A percentile compares a stretch with the other conserved stretches of the same genome.
These are phyloP conservation scores for Aspergillus wentii DNA, from an alignment of 495 filamentous ascomycete genomes.

Conservation along the genomic window DNA sequence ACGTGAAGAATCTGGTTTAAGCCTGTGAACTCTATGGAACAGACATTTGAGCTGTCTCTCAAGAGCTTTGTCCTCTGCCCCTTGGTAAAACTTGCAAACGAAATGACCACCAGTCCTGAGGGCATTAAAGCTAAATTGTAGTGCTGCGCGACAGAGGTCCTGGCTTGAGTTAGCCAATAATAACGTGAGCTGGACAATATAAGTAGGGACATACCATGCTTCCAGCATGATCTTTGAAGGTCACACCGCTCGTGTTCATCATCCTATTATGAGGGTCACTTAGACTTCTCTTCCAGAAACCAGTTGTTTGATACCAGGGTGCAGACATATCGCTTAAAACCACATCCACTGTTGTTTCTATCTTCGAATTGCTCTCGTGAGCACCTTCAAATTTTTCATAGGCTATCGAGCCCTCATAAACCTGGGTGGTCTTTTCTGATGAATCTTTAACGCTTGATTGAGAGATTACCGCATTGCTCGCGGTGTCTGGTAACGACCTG, in stretches of 20 bases:
- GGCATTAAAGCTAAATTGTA: conserved; percentile 77
- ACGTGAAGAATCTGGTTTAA: conserved; percentile 88
- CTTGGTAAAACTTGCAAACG: conserved; percentile 97
- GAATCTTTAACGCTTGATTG: conserved; percentile 9
- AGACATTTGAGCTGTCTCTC: conserved; percentile 66
- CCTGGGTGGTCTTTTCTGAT: too few relatives aligned
- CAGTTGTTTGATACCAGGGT: conserved; percentile 79
- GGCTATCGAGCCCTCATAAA: too few relatives aligned
- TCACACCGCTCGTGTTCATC: conserved; percentile 95
- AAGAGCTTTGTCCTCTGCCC: conserved; percentile 72
- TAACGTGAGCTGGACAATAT: too few relatives aligned
- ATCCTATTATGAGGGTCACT: conserved; percentile 93
- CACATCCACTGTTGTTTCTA: conserved; percentile 72
- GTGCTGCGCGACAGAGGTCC: conserved; percentile 85
- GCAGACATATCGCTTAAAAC: conserved; percentile 98
- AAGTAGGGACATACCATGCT: conserved; percentile 72
- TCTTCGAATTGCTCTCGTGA: conserved; percentile 1
- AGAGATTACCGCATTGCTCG: too few relatives aligned
- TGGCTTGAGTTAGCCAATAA: conserved; percentile 30
- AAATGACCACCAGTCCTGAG: conserved; percentile 81
- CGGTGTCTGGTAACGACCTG: too few relatives aligned
- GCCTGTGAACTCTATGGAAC: conserved; percentile 73
- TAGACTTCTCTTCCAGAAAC: conserved; percentile 78
- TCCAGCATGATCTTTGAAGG: conserved; percentile 81
- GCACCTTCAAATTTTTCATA: conserved; percentile 8